Evolutionary conservation across 306 rosid species (phyloP).

Genomic region (Pueraria montana): DNA sequence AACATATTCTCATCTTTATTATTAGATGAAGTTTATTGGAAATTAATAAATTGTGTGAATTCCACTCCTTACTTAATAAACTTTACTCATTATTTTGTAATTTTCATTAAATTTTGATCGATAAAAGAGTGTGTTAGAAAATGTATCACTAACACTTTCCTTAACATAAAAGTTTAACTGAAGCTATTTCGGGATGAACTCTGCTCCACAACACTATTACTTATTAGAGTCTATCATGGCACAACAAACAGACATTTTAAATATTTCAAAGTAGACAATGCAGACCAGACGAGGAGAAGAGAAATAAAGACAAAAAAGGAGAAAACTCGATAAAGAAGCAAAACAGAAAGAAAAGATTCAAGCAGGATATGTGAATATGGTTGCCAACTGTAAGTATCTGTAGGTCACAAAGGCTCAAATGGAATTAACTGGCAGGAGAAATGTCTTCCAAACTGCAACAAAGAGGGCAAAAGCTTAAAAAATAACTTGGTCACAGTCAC

Average conservation of each 20-base stretch:
- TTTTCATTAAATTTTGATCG: no score
- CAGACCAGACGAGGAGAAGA: neutral
- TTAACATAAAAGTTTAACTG: neutral
- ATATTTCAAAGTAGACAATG: neutral
- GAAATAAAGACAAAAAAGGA: conserved; percentile 4
- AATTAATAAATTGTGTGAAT: no score
- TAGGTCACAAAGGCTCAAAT: neutral
- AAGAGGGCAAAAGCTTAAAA: conserved; percentile 8
- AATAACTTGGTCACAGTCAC: neutral
- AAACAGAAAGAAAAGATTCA: no score
- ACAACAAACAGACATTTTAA: neutral
- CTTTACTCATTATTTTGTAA: no score
- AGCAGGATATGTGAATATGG: neutral
- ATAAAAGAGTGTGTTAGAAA: no score
- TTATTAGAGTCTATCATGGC: neutral
- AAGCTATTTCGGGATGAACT: neutral
- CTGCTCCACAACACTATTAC: neutral
- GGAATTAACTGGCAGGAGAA: conserved; percentile 42
- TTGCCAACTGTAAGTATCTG: neutral
- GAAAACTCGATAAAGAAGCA: neutral
- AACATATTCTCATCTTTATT: no score
- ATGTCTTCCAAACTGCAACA: conserved; percentile 28
- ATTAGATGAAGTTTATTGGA: no score
- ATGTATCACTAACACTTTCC: no score
- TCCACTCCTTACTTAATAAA: no score